A percentile compares a stretch with the other conserved stretches of the same genome.
phyloP scores from a whole-genome alignment of 345 rosid species.

The Hibiscus mutabilis region DNA sequence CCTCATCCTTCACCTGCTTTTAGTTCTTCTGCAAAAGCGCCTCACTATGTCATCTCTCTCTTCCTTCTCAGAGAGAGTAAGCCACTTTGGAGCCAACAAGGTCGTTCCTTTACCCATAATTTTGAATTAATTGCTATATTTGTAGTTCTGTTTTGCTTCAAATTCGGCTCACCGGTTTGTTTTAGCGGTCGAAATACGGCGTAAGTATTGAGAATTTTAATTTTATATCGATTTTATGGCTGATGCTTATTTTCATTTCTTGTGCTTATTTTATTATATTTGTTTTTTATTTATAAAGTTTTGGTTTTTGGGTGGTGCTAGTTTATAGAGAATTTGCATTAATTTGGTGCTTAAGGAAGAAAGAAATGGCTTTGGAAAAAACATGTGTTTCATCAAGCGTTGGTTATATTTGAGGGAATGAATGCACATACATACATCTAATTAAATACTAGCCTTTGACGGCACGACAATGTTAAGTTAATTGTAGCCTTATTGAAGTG shows the following conservation, averaged over 20 bases:
- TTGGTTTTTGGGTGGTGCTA: neutral
- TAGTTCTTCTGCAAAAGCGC: neutral
- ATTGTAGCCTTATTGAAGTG: neutral
- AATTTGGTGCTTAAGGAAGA: neutral
- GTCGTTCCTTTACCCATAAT: neutral
- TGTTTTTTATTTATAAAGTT: neutral
- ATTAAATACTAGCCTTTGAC: neutral
- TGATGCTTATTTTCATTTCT: neutral
- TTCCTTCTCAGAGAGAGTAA: neutral
- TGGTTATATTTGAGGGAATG: neutral
- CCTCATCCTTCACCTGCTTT: conserved; percentile 2
- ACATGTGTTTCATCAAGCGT: neutral
- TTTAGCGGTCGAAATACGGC: neutral
- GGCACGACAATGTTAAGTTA: neutral
- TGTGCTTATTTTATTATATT: neutral
- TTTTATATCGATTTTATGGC: neutral
- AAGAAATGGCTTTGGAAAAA: neutral
- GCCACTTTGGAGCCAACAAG: conserved; percentile 1
- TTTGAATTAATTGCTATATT: neutral
- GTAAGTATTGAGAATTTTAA: neutral
- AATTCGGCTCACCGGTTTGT: neutral
- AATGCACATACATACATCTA: neutral
- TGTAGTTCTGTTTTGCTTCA: neutral
- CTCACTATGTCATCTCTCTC: neutral
- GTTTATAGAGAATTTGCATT: neutral